These are phyloP conservation scores for Leccinum pachyderme DNA, from an alignment of 1,284 basidiomycete species.

Conservation along the genomic window DNA sequence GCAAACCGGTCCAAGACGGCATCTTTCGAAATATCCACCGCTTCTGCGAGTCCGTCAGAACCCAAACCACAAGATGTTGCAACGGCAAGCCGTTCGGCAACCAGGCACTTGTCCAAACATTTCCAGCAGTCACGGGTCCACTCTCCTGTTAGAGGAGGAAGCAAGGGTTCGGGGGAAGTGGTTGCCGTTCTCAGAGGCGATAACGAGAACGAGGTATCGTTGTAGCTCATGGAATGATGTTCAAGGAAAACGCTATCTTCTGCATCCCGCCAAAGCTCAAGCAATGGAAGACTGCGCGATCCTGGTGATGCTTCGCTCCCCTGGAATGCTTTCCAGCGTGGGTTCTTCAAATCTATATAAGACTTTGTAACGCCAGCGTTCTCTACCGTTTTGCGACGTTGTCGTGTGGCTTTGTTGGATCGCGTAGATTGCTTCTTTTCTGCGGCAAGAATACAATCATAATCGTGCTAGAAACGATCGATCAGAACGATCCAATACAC, in stretches of 20 bases:
- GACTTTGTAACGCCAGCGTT: slow-evolving; percentile 25
- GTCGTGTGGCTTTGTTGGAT: slow-evolving; percentile 14
- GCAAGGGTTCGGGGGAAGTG: background rate
- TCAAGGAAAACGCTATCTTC: slow-evolving; percentile 31
- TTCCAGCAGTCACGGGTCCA: slow-evolving; percentile 78
- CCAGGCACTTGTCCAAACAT: slow-evolving; percentile 70
- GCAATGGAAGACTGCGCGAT: slow-evolving; percentile 25
- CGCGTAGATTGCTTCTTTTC: slow-evolving; percentile 26
- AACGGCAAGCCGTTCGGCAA: slow-evolving; percentile 58
- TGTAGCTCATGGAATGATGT: slow-evolving; percentile 21
- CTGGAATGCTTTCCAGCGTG: slow-evolving; percentile 10
- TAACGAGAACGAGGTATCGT: slow-evolving; percentile 18
- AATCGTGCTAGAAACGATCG: slow-evolving; percentile 62
- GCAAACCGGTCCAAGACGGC: slow-evolving; percentile 58
- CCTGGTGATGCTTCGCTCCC: slow-evolving; percentile 11
- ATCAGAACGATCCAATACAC: background rate
- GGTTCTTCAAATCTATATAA: slow-evolving; percentile 10
- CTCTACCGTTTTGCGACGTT: slow-evolving; percentile 30
- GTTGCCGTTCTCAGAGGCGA: slow-evolving; percentile 16
- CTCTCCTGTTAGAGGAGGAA: slow-evolving; percentile 21
- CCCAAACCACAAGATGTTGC: slow-evolving; percentile 34
- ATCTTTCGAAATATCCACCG: slow-evolving; percentile 48
- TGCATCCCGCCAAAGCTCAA: slow-evolving; percentile 29
- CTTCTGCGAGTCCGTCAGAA: slow-evolving; percentile 42
- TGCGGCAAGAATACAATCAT: slow-evolving; percentile 70